These are phyloP conservation scores for Fallopia convolvulus DNA, from an alignment of 148 eudicot genomes.

Conservation along the genomic window DNA sequence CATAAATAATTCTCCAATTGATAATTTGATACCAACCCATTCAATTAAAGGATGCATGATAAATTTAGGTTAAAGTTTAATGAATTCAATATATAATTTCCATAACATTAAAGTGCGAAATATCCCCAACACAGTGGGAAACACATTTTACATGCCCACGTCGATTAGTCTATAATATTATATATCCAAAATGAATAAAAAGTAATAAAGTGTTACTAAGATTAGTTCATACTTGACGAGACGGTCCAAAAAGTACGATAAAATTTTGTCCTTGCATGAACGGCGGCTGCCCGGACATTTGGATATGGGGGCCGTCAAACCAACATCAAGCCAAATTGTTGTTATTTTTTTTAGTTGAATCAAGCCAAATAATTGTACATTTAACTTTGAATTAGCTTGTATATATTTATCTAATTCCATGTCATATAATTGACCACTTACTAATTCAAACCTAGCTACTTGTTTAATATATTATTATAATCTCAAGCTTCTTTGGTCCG, in stretches of 20 bases:
- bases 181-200: background rate
- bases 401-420: background rate
- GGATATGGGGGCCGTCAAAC: background rate
- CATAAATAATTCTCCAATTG: background rate
- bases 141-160: conserved; percentile 5
- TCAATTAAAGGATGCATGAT: background rate
- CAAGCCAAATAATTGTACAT: background rate
- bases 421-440: background rate
- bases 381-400: too few relatives aligned
- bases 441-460: background rate
- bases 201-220: background rate
- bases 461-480: background rate
- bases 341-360: too few relatives aligned
- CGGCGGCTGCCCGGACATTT: background rate
- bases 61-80: background rate
- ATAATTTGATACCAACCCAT: background rate
- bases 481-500: background rate
- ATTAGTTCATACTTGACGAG: background rate
- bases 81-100: background rate
- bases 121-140: background rate
- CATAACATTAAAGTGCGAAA: background rate
- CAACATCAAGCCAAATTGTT: background rate
- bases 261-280: background rate
- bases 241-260: background rate
- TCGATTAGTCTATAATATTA: background rate